A percentile compares a stretch with the other conserved stretches of the same genome.
phyloP scores from a whole-genome alignment of 257 asterid genomes.

The Verbena officinalis region DNA sequence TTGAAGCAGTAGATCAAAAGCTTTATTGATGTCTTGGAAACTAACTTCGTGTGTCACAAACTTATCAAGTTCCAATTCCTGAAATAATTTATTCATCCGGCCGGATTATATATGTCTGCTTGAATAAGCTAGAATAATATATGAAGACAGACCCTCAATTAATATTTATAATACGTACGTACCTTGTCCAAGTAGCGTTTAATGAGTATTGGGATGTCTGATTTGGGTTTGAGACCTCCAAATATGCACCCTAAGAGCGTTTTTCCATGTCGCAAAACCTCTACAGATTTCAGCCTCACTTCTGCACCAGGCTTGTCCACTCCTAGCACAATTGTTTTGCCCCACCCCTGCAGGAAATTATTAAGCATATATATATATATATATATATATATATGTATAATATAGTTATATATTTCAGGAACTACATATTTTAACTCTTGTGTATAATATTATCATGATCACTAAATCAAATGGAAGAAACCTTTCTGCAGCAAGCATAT shows the following conservation, averaged over 20 bases:
- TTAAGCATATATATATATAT: too few relatives aligned
- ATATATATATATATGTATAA: too few relatives aligned
- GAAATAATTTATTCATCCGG: too few relatives aligned
- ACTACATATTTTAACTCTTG: too few relatives aligned
- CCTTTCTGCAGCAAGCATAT: conserved; percentile 74
- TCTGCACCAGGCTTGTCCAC: conserved; percentile 59
- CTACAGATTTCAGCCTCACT: conserved; percentile 45
- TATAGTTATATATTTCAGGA: too few relatives aligned
- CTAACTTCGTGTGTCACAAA: conserved; percentile 83
- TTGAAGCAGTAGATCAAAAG: conserved; percentile 63
- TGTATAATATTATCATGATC: too few relatives aligned
- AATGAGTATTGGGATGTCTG: conserved; percentile 67
- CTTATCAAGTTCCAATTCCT: conserved; percentile 75
- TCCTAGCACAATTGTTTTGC: conserved; percentile 80
- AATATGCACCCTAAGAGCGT: conserved; percentile 50
- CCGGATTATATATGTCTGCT: too few relatives aligned
- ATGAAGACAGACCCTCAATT: too few relatives aligned
- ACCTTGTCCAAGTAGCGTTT: conserved; percentile 70
- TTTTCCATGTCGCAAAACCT: conserved; percentile 52
- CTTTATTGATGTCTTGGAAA: conserved; percentile 67
- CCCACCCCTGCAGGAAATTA: too few relatives aligned
- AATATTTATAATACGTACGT: too few relatives aligned
- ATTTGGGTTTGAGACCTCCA: conserved; percentile 84
- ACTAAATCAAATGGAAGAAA: too few relatives aligned
- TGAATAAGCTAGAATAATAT: too few relatives aligned